Evolutionary conservation across 257 asterid species (phyloP).

Genomic region (Mitragyna speciosa): DNA sequence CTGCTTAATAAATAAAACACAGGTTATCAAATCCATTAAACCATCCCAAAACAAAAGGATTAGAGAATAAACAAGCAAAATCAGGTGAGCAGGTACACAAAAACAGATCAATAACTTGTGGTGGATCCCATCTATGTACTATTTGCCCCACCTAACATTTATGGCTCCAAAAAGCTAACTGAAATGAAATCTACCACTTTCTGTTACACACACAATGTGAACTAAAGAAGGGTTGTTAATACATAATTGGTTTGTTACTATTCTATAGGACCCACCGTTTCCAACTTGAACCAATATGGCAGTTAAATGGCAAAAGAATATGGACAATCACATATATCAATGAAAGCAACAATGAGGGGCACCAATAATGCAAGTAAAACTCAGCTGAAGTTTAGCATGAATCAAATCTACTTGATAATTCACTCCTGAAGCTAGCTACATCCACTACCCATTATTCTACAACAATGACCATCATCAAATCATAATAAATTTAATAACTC

Average conservation of each 20-base stretch:
- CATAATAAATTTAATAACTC: neutral
- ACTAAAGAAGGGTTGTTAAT: constrained; percentile 5
- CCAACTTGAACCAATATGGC: constrained; percentile 8
- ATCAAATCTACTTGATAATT: constrained; percentile 2
- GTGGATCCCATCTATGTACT: constrained; percentile 10
- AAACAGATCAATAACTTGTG: neutral
- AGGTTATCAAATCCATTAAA: too few species aligned
- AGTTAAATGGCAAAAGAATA: constrained; percentile 20
- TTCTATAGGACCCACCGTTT: constrained; percentile 4
- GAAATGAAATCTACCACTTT: neutral
- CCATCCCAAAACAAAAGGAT: neutral
- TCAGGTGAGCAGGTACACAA: neutral
- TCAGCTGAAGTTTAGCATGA: constrained; percentile 1
- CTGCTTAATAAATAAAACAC: neutral
- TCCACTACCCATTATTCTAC: neutral
- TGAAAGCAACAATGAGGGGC: constrained; percentile 8
- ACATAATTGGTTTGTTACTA: constrained; percentile 9
- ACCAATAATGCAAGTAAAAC: constrained; percentile 7
- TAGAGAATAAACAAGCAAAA: neutral
- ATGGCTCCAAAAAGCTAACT: neutral
- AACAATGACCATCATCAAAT: constrained; percentile 4
- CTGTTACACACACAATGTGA: neutral
- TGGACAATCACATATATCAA: constrained; percentile 14
- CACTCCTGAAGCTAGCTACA: neutral
- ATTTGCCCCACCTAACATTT: constrained; percentile 7